Percentiles rank a stretch among this genome's conserved stretches.
Evolutionary conservation across 2,329 filamentous ascomycete genomes (phyloP).

Genomic region (Karstenula rhodostoma): DNA sequence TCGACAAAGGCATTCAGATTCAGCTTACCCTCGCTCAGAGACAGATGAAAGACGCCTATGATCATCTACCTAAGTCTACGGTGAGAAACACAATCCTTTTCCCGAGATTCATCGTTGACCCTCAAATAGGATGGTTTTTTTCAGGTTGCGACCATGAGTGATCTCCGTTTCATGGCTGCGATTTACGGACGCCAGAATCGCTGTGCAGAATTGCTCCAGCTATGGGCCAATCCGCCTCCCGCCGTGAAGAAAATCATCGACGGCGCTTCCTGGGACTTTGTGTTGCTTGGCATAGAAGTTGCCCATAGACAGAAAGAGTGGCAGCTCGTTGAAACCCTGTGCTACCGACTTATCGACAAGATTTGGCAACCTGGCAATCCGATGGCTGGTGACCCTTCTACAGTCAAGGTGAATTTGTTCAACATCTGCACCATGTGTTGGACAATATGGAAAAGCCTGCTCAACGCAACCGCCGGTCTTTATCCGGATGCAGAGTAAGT

Average conservation of each 20-base stretch:
- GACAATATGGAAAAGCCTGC: conserved; percentile 29
- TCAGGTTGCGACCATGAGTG: conserved; percentile 39
- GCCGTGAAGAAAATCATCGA: conserved; percentile 27
- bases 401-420: conserved; percentile 14
- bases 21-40: conserved; percentile 32
- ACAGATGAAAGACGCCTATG: conserved; percentile 38
- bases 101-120: conserved; percentile 18
- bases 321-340: conserved; percentile 28
- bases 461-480: conserved; percentile 23
- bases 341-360: conserved; percentile 24
- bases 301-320: conserved; percentile 23
- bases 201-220: conserved; percentile 33
- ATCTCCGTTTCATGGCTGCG: conserved; percentile 45
- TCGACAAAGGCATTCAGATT: conserved; percentile 27
- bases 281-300: conserved; percentile 27
- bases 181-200: conserved; percentile 38
- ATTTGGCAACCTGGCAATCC: conserved; percentile 13
- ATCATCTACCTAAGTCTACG: conserved; percentile 27
- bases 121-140: conserved; percentile 32
- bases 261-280: conserved; percentile 35
- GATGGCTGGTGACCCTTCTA: neutral
- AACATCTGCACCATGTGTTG: conserved; percentile 29
- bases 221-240: conserved; percentile 32
- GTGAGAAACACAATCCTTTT: conserved; percentile 20
- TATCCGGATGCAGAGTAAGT: conserved; percentile 25